Conservation (phyloP, 2,329 filamentous ascomycete species). For the Pyrenochaeta sp. region DNA sequence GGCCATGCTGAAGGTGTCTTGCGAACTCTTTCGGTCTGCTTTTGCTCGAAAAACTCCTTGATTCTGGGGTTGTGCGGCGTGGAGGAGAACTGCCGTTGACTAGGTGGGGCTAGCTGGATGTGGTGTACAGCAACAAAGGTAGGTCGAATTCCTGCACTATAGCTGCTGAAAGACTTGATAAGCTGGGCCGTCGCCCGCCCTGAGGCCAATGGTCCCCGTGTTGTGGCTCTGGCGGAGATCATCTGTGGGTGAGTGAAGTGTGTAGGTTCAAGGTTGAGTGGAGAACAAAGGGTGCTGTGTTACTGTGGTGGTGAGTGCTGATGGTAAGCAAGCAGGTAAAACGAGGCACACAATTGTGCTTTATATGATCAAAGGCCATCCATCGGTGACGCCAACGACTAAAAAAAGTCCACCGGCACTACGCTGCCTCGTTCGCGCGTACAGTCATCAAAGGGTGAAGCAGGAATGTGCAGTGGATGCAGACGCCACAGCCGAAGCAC, state of each 20-base stretch:
- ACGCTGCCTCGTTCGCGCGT: constrained; percentile 6
- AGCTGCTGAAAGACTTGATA: constrained; percentile 48
- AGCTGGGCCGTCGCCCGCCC: constrained; percentile 49
- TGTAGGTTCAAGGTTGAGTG: constrained; percentile 11
- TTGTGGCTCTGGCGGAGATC: constrained; percentile 37
- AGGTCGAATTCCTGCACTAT: constrained; percentile 38
- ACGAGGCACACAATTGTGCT: constrained; percentile 26
- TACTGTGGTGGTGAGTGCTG: constrained; percentile 14
- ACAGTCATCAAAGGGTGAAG: constrained; percentile 34
- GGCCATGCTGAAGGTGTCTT: constrained; percentile 59
- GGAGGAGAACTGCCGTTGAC: constrained; percentile 53
- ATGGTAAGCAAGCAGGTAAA: constrained; percentile 24
- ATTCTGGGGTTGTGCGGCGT: constrained; percentile 44
- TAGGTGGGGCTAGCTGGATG: constrained; percentile 19
- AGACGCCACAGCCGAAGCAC: constrained; percentile 11
- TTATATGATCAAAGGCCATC: constrained; percentile 37
- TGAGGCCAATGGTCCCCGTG: constrained; percentile 39
- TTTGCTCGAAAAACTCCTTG: constrained; percentile 58
- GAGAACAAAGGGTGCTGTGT: neutral
- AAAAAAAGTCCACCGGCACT: constrained; percentile 12
- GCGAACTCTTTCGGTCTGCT: constrained; percentile 55
- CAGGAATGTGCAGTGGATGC: constrained; percentile 16
- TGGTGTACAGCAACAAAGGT: constrained; percentile 44
- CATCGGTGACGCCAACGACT: constrained; percentile 21
- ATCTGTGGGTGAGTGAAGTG: constrained; percentile 26